These are phyloP conservation scores for Fusarium mundagurra DNA, from an alignment of 2,329 filamentous ascomycete genomes.

Conservation along the genomic window DNA sequence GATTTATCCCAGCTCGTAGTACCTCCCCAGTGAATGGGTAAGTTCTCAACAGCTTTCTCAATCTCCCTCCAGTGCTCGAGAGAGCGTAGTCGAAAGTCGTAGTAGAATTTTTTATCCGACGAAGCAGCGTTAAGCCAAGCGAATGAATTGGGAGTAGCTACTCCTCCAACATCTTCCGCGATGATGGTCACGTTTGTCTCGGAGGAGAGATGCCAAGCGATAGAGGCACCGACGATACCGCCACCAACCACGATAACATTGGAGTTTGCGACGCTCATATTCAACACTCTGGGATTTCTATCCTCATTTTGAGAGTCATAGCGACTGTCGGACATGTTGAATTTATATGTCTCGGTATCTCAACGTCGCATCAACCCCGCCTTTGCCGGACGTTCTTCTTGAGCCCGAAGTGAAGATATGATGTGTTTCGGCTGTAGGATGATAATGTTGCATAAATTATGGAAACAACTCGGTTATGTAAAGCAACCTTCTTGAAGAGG, in stretches of 20 bases:
- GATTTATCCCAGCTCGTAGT: constrained; percentile 6
- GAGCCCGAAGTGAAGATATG: background rate
- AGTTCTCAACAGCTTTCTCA: background rate
- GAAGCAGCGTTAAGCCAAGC: constrained; percentile 18
- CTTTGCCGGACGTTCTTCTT: background rate
- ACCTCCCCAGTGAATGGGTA: constrained; percentile 11
- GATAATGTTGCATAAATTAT: background rate
- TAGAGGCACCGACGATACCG: constrained; percentile 20
- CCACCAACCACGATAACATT: constrained; percentile 9
- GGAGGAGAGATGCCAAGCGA: constrained; percentile 18
- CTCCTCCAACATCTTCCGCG: constrained; percentile 18
- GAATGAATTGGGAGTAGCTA: constrained; percentile 11
- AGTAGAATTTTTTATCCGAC: constrained; percentile 3
- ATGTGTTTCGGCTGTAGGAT: background rate
- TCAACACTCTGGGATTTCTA: rapidly evolving
- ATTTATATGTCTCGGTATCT: background rate
- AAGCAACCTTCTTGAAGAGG: background rate
- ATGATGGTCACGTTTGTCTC: constrained; percentile 13
- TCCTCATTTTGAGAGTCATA: rapidly evolving
- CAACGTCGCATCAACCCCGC: background rate
- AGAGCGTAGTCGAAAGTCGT: constrained; percentile 11
- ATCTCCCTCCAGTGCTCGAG: constrained; percentile 11
- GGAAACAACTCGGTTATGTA: background rate
- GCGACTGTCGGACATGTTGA: background rate
- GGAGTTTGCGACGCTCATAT: background rate